Base-by-base conservation (phyloP, 2,329 filamentous ascomycete genomes). In the Diaporthe vexans region DNA sequence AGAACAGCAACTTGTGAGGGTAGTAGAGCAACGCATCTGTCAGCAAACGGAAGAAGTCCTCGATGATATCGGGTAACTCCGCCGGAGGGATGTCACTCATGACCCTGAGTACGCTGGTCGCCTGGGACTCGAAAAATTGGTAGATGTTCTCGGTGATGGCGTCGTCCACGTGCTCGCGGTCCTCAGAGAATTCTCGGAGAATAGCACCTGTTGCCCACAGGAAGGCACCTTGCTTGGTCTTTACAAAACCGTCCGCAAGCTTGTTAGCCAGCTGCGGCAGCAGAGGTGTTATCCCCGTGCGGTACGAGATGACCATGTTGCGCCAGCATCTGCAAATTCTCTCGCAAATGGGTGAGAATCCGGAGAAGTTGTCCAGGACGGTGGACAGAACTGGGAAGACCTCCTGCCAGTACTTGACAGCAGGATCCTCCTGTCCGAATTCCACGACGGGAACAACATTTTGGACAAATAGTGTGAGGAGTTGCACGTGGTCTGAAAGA, bases 131-230 rank as follows among this genome's bases (percentile, higher is more conserved):
- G 81, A 98, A 98, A 85, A 99, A 99, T 74, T 91, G 90, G 84
- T 97, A 99, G 73, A 99, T 97, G 77, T 94, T 94, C 72, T 95
- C 92, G 21, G 94, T 94, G 8, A 95, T 97, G n/a, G 90, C 87
- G 68, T 92, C 89, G 72, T 96, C 93, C 26, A 98, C 94, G 75
- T 94, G 91, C 78, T 98, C 95, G 56, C 94, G 91, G 56, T 96
- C 95, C 79, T 97, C 94, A 0, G 95, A 97, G 81, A 98, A 99
- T 82, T 99, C 97, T 74, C 97, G 93, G 40, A 99, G 90, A 76
- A 99, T 97, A 11, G 96, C 95, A 77, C 95, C 94, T 2, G 96
- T 98, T 1, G 97, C 96, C 97, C 97, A 99, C n/a, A 99, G 88
- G 88, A 99, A 99, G 82, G 96, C 98, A 17, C 97, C 97, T 84